These are phyloP conservation scores for Schizochytrium sp. DNA, from an alignment of 108 stramenopile species.

Conservation along the genomic window DNA sequence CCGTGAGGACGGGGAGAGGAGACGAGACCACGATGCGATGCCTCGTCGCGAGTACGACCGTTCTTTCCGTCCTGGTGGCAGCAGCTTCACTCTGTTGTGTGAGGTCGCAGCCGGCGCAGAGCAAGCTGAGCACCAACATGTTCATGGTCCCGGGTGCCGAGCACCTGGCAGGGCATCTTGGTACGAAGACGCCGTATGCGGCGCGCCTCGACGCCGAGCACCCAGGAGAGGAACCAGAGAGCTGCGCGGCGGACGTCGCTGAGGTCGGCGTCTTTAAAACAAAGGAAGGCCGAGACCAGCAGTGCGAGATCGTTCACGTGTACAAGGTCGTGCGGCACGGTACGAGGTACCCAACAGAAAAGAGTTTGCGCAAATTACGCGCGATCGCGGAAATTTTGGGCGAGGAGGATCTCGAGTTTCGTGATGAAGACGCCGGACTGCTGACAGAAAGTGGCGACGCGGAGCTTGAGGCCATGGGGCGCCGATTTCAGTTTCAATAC, in stretches of 20 bases:
- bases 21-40: too few relatives aligned
- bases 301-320: background rate
- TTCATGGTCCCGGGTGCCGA: too few relatives aligned
- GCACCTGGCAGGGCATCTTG: background rate
- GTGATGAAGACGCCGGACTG: background rate
- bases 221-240: background rate
- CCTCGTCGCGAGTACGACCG: too few relatives aligned
- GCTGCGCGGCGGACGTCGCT: background rate
- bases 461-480: background rate
- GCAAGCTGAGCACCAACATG: too few relatives aligned
- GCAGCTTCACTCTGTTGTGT: too few relatives aligned
- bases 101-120: too few relatives aligned
- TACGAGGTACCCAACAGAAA: background rate
- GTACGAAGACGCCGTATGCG: background rate
- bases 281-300: background rate
- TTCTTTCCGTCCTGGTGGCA: too few relatives aligned
- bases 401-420: background rate
- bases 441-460: background rate
- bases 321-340: constrained; percentile 7
- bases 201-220: background rate
- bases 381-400: background rate
- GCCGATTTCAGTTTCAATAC: background rate
- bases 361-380: background rate
- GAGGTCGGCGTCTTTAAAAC: background rate
- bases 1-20: too few relatives aligned